Conservation (phyloP, 1,139 yeast genomes). For the Sugiyamaella xylanicola region DNA sequence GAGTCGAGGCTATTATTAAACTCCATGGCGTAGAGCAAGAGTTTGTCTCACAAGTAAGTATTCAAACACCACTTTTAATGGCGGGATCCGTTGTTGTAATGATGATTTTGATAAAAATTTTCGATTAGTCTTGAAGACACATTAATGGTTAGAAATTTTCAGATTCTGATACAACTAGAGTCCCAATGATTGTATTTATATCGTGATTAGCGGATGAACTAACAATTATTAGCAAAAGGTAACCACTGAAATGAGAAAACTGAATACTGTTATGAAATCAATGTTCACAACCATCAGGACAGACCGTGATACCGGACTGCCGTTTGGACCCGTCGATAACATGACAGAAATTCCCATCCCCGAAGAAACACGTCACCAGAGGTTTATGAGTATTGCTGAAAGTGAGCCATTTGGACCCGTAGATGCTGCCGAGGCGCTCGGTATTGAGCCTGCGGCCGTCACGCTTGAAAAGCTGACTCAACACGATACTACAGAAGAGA, state of each 20-base stretch:
- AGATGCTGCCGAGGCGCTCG: constrained; percentile 88
- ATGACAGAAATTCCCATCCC: constrained; percentile 93
- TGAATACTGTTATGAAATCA: constrained; percentile 60
- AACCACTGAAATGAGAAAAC: constrained; percentile 35
- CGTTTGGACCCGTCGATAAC: constrained; percentile 37
- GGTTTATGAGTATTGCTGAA: constrained; percentile 89
- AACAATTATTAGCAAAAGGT: constrained; percentile 30
- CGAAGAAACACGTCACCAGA: constrained; percentile 74
- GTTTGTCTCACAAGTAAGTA: constrained; percentile 65
- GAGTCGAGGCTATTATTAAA: constrained; percentile 82
- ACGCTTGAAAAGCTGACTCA: constrained; percentile 60
- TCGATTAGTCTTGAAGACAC: constrained; percentile 87
- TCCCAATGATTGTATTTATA: no score
- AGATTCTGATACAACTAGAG: constrained; percentile 25
- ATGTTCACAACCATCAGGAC: constrained; percentile 74
- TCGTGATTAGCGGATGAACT: no score
- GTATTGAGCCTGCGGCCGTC: constrained; percentile 79
- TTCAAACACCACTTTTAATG: constrained; percentile 7
- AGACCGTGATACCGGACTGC: constrained; percentile 38
- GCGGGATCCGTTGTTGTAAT: not conserved
- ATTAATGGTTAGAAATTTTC: constrained; percentile 55
- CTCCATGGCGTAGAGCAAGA: constrained; percentile 64
- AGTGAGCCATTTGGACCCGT: constrained; percentile 96
- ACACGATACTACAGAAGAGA: constrained; percentile 47
- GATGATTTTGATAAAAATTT: constrained; percentile 38